Base-by-base conservation (phyloP, 441 rosid species). In the Populus trichocarpa region DNA sequence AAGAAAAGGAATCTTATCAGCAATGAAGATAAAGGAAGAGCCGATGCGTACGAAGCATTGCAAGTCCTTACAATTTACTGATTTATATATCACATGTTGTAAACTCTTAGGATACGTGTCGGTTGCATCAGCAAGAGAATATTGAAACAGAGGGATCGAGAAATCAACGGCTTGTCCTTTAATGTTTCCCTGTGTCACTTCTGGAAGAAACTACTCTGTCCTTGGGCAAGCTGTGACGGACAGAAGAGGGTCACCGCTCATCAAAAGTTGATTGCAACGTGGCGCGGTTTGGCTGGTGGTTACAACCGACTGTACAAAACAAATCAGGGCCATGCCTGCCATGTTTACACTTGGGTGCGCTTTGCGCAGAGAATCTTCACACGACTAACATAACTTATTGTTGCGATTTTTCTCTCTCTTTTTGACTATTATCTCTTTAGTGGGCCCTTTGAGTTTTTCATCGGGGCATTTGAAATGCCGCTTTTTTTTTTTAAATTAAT, bases 321-420 rank as follows among this genome's bases (percentile, higher is more conserved):
- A 28, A 28, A 16, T 28, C 8, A 35, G 70, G 46, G 25, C n/a
- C 74, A 77, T 32, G 20, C 32, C 35, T 11, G n/a, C 68, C 22
- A 3, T 14, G 59, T 28, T 33, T 33, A 5, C 36, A 33, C 36
- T 33, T 33, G 36, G 36, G 36, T 6, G 36, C 36, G 36, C 72
- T 74, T 80, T 76, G 64, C 46, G 40, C 64, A 73, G 75, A 68
- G 85, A 81, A 81, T 83, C 86, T 80, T 80, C 75, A 76, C 85
- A 69, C 74, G 80, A 71, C 63, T 40, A 67, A 67, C 76, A 77
- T 69, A 57, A 69, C 70, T 72, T 74, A 8, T 42, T 40, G 59
- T 25, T 73, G 42, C 2, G 42, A 36, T 33, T 26, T 70, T 35
- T 20, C 20, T 20, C 40, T 20, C 14, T 2, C 14, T 23, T 0